Evolutionary conservation across 2,329 filamentous ascomycete genomes (phyloP).

Genomic region (Domatiomyces catenatus): DNA sequence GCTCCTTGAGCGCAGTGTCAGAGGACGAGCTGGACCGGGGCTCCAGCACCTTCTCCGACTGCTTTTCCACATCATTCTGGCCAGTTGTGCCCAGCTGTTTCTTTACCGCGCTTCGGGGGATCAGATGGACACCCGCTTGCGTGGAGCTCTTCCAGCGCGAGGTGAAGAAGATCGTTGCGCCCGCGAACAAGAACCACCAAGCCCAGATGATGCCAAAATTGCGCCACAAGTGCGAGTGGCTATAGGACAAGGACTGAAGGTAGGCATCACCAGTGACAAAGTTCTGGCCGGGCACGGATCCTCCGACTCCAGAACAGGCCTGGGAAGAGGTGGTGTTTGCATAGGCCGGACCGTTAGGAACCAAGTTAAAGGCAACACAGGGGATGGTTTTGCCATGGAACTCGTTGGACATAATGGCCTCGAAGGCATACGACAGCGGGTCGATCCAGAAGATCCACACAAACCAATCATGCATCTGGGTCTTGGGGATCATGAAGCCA

Average conservation of each 20-base stretch:
- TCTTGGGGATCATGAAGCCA: constrained; percentile 31
- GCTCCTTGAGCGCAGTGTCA: constrained; percentile 10
- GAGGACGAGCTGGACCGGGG: background rate
- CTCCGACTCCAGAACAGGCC: constrained; percentile 31
- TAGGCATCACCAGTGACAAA: constrained; percentile 42
- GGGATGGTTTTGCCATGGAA: constrained; percentile 20
- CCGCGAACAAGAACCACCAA: constrained; percentile 60
- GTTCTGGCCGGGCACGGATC: constrained; percentile 39
- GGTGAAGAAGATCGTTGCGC: constrained; percentile 60
- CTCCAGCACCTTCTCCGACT: constrained; percentile 23
- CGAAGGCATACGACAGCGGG: constrained; percentile 26
- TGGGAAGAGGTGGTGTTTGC: constrained; percentile 57
- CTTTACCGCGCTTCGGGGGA: constrained; percentile 33
- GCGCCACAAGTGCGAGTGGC: constrained; percentile 44
- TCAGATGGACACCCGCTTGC: constrained; percentile 64
- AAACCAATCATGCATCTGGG: constrained; percentile 38
- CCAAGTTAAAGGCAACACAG: constrained; percentile 19
- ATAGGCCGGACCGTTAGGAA: constrained; percentile 35
- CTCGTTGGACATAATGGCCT: constrained; percentile 25
- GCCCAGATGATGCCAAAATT: constrained; percentile 69
- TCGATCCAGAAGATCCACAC: constrained; percentile 45
- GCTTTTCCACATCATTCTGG: constrained; percentile 40
- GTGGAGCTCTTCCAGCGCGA: constrained; percentile 65
- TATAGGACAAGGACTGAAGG: constrained; percentile 39
- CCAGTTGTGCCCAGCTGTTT: constrained; percentile 45